Evolutionary conservation across 1,284 basidiomycete genomes (phyloP).

Genomic region (Wallemia hederae): DNA sequence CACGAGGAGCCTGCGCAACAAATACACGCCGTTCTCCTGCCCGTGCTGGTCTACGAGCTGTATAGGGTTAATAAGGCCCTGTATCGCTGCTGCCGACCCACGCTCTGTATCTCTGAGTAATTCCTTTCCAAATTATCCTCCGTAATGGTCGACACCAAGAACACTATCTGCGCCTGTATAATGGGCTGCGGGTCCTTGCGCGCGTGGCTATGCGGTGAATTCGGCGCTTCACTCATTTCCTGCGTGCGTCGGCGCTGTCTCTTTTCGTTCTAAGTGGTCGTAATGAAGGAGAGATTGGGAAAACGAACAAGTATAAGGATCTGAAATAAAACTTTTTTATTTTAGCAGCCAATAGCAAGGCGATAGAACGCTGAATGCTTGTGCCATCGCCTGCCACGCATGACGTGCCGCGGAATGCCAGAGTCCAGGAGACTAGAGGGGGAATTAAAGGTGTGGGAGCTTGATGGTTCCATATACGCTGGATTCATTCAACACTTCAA

Average conservation of each 20-base stretch:
- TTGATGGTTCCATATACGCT: no score
- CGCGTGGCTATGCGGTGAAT: not conserved
- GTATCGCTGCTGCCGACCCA: conserved; percentile 20
- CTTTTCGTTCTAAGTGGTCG: not conserved
- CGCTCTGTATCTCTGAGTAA: conserved; percentile 63
- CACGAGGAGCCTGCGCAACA: conserved; percentile 68
- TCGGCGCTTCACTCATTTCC: not conserved
- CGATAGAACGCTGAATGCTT: no score
- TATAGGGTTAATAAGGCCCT: conserved; percentile 7
- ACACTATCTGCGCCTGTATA: conserved; percentile 39
- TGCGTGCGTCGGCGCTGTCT: not conserved
- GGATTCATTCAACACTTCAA: no score
- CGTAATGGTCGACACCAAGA: conserved; percentile 66
- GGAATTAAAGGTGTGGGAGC: no score
- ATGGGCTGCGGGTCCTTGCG: conserved; percentile 10
- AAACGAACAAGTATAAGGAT: no score
- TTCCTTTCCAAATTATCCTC: conserved; percentile 85
- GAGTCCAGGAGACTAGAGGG: no score
- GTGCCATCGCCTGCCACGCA: no score
- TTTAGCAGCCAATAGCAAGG: no score
- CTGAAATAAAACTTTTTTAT: no score
- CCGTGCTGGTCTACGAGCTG: conserved; percentile 83
- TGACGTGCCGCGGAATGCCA: no score
- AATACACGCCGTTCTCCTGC: conserved; percentile 77
- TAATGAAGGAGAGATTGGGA: no score